phyloP scores from a whole-genome alignment of 176 grass and related monocot genomes.

The Eragrostis nindensis region DNA sequence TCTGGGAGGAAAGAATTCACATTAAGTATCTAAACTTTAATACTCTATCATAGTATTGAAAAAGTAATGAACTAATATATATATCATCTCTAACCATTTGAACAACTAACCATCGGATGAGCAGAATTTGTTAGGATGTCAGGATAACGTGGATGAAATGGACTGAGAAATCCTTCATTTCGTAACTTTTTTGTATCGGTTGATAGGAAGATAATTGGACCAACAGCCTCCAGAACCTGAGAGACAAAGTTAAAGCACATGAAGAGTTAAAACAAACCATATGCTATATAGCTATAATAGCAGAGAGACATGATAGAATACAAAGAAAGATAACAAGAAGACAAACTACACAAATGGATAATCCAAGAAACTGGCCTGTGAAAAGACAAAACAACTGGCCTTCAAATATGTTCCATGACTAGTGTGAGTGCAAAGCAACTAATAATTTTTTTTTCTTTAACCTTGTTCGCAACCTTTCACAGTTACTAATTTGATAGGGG shows the following conservation, averaged over 20 bases:
- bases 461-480: background rate
- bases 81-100: constrained; percentile 20
- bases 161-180: constrained; percentile 99
- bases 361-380: background rate
- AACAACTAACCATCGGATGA: constrained; percentile 86
- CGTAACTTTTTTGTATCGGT: constrained; percentile 97
- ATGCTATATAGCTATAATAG: constrained; percentile 15
- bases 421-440: background rate
- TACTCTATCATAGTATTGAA: constrained; percentile 21
- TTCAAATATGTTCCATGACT: constrained; percentile 7
- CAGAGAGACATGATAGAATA: constrained; percentile 16
- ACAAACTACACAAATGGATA: background rate
- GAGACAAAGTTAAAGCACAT: constrained; percentile 41
- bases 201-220: constrained; percentile 97
- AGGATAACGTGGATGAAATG: constrained; percentile 98
- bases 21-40: constrained; percentile 17
- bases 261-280: constrained; percentile 25
- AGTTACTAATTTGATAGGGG: background rate
- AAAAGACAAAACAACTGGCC: constrained; percentile 6
- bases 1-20: constrained; percentile 62
- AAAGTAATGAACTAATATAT: constrained; percentile 31
- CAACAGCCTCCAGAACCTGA: constrained; percentile 96
- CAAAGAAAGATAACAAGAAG: constrained; percentile 10
- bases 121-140: constrained; percentile 99
- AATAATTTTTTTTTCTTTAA: constrained; percentile 3